Conservation (phyloP, 1,139 yeast species). For the Scheffersomyces segobiensis region DNA sequence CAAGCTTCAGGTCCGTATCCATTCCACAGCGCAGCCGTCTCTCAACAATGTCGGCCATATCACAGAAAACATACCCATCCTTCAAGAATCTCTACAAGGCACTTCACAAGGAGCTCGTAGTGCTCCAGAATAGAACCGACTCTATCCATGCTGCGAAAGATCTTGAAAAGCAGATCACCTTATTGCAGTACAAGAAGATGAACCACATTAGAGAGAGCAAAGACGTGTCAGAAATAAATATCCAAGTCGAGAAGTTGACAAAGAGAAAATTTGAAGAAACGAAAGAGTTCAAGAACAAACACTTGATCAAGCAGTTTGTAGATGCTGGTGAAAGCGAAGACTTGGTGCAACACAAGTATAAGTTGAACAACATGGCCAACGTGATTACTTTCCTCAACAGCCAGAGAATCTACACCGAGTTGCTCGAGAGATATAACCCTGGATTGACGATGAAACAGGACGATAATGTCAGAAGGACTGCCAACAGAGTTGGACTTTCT, state of each 20-base stretch:
- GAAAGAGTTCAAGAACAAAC: slow-evolving; percentile 8
- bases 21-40: neutral
- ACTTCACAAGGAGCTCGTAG: slow-evolving; percentile 46
- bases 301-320: slow-evolving; percentile 25
- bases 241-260: slow-evolving; percentile 28
- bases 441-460: slow-evolving; percentile 76
- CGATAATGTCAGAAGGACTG: slow-evolving; percentile 77
- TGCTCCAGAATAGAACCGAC: slow-evolving; percentile 43
- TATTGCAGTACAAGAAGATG: slow-evolving; percentile 55
- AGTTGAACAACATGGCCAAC: slow-evolving; percentile 44
- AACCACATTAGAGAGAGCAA: slow-evolving; percentile 46
- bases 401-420: slow-evolving; percentile 76
- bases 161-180: slow-evolving; percentile 50
- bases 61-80: slow-evolving; percentile 9
- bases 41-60: slow-evolving; percentile 9
- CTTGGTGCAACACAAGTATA: slow-evolving; percentile 17
- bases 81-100: slow-evolving; percentile 18
- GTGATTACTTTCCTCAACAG: slow-evolving; percentile 58
- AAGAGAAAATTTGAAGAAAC: slow-evolving; percentile 13
- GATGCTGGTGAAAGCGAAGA: slow-evolving; percentile 14
- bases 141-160: slow-evolving; percentile 46
- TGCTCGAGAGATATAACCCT: slow-evolving; percentile 84
- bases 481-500: slow-evolving; percentile 76
- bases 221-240: slow-evolving; percentile 34
- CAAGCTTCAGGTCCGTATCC: neutral